Evolutionary conservation across 345 rosid genomes (phyloP), one percentile per base, ranked within the genome.

Genomic region (Pugionium cornutum): DNA sequence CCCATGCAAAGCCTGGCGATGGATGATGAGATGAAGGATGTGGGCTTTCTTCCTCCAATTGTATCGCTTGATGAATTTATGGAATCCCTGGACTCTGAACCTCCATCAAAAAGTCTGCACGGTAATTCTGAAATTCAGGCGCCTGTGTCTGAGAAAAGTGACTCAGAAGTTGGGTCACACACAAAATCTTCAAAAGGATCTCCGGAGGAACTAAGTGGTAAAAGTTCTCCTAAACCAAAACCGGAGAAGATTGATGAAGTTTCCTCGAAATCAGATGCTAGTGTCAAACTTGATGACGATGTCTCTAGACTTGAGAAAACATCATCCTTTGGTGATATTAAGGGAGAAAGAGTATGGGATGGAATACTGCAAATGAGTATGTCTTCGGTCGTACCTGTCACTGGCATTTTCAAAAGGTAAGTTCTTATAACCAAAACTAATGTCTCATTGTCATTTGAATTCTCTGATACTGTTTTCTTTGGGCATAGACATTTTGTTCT

Each of bases 21-120:
- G 81, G 97, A 94, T 73, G 91, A 94, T 80, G 92, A 80, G 62
- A 41, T 88, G 76, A 86, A 88, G 73, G 92, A 83, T 67, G 76
- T 79, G 18, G 92, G 79, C 34, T 81, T 84, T 84, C 99, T 88
- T 80, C 91, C 96, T 67, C 96, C 97, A 33, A 90, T 94, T 76
- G 97, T 86, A 55, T 88, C 99, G 9, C 85, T 94, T 49, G 95
- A 94, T 52, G 97, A 94, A 64, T 94, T 94, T 72, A 86, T 94
- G 95, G 86, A 88, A 68, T 90, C 96, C 34, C 86, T 94, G 70
- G 79, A 88, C 77, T 71, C 96, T 1, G 98, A 89, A 72, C 96
- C 96, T n/a, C 96, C 96, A 8, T 92, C 88, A 82, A 87, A 82
- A 77, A 79, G 76, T 73, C 77, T 83, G 10, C 85, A 80, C 44